Base-by-base conservation (phyloP, 2,329 filamentous ascomycete genomes). In the Paecilomyces niveus region DNA sequence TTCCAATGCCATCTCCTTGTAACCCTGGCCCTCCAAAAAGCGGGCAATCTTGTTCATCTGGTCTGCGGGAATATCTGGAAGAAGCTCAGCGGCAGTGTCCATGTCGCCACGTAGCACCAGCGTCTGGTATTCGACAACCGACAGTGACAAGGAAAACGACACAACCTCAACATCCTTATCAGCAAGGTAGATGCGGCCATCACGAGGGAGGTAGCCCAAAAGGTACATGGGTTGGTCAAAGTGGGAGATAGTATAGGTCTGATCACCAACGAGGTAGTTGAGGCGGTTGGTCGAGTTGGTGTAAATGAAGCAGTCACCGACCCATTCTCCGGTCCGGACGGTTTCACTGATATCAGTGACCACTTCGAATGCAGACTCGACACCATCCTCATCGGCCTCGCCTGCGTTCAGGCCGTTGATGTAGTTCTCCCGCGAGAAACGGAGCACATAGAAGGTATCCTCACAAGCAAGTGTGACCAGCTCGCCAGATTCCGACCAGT, bases 231-330 rank as follows among this genome's bases (percentile, higher is more conserved):
- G 86, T 72, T 92, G 88, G 76, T 99, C 94, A 69, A 97, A 97
- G 77, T 97, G 93, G 11, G 92, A 94, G 64, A 99, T 89, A 3
- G 93, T 97, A 81, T 97, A 97, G 13, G 92, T 96, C 78, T 97
- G 92, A 76, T 97, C 94, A 64, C 94, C 94, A 13, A 99, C 93
- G 22, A 99, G 85, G 78, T 97, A 97, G 81, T 97, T 97, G 60
- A 99, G 82, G 62, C 94, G 89, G 81, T 97, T 97, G 9, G 92
- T 96, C 74, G 84, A 89, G 81, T 96, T 97, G 57, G 94, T 97
- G 83, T 97, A 99, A 73, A 97, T 92, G 82, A 99, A 96, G 80
- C 93, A 96, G 78, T 99, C 94, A 62, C 94, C 94, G 58, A 99
- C 90, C 94, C 94, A 99, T 78, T 96, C 90, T 66, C 93, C 94